Conservation (phyloP, 1,284 basidiomycete genomes). For the Boletus subluridellus region DNA sequence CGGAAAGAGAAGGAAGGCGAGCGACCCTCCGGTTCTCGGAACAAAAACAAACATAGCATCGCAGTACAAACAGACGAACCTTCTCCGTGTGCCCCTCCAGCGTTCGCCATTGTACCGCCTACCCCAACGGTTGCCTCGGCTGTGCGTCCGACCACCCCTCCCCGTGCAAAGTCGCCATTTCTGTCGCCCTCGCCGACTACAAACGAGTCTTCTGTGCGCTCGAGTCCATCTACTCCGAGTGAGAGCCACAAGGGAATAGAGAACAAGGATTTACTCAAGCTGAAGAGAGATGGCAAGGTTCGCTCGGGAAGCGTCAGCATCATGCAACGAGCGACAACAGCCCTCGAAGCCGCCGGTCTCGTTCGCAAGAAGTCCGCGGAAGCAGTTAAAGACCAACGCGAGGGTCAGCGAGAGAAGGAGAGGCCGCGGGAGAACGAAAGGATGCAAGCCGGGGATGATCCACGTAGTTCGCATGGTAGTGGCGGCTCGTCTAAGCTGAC, state of each 20-base stretch:
- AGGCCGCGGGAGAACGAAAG: conserved; percentile 43
- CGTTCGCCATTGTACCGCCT: conserved; percentile 67
- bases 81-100: conserved; percentile 49
- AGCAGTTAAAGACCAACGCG: conserved; percentile 58
- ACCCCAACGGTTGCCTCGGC: conserved; percentile 57
- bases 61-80: conserved; percentile 30
- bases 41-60: conserved; percentile 22
- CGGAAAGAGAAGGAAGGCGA: conserved; percentile 35
- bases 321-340: conserved; percentile 89
- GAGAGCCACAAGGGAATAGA: conserved; percentile 44
- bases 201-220: conserved; percentile 47
- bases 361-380: conserved; percentile 78
- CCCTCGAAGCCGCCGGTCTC: conserved; percentile 74
- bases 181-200: conserved; percentile 62
- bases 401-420: conserved; percentile 42
- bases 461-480: conserved; percentile 61
- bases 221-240: conserved; percentile 63
- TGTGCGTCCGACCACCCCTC: conserved; percentile 49
- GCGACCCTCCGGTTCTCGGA: conserved; percentile 18
- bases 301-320: conserved; percentile 87
- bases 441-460: conserved; percentile 50
- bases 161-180: conserved; percentile 52
- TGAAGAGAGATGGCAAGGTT: conserved; percentile 50
- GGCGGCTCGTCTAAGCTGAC: conserved; percentile 53
- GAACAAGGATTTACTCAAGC: conserved; percentile 47